Conservation (phyloP, 2,329 filamentous ascomycete genomes). For the Ampelomyces quisqualis region DNA sequence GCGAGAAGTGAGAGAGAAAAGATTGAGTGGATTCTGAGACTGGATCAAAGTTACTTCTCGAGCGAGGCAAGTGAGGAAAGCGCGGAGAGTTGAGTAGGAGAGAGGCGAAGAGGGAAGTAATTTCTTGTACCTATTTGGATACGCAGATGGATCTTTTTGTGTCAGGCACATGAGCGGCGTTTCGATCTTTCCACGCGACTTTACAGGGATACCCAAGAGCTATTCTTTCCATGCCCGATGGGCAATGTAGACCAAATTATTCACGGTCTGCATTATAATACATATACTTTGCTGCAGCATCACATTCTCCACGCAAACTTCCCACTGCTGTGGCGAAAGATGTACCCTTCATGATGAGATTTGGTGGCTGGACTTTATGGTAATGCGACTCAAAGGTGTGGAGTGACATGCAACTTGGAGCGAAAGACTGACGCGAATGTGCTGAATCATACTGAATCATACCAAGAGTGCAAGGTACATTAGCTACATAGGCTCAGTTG, state of each 20-base stretch:
- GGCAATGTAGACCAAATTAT: too few relatives aligned
- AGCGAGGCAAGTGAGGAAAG: constrained; percentile 25
- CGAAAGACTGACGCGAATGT: background rate
- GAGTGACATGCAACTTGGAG: background rate
- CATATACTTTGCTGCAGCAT: too few relatives aligned
- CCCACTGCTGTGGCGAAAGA: constrained; percentile 4
- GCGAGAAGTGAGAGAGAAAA: constrained; percentile 87
- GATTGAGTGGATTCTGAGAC: constrained; percentile 93
- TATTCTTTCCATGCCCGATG: too few relatives aligned
- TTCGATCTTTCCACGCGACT: too few relatives aligned
- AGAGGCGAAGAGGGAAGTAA: background rate
- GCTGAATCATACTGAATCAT: background rate
- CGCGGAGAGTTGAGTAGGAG: background rate
- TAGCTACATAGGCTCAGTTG: background rate
- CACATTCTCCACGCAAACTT: too few relatives aligned
- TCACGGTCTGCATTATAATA: too few relatives aligned
- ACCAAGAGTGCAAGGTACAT: background rate
- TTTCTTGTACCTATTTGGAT: background rate
- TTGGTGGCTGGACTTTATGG: background rate
- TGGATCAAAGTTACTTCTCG: constrained; percentile 75
- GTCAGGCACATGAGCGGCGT: too few relatives aligned
- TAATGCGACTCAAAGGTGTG: background rate
- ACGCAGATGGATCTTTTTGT: too few relatives aligned
- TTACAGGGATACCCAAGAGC: too few relatives aligned
- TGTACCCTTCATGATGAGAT: constrained; percentile 8